Base-by-base conservation (phyloP, 75 land plant genomes). In the Larix kaempferi region DNA sequence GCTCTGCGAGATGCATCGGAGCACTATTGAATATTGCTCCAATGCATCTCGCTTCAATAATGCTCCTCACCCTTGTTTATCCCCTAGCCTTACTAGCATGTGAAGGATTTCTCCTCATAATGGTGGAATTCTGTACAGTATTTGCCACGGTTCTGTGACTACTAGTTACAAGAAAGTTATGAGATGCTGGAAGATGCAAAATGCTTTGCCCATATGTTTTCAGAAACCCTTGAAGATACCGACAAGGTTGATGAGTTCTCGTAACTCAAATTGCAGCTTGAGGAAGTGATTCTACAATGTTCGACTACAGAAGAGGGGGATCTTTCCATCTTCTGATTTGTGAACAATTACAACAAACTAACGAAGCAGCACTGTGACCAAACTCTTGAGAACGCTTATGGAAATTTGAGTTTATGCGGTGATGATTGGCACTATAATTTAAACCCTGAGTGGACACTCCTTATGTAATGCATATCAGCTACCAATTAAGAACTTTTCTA, bases 81-180 rank as follows among this genome's bases (percentile, higher is more conserved):
- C 7, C 96, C 94, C 4, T 59, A 80, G 77, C 83, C 96, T 17
- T 92, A 84, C 73, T 82, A 83, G 52, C 80, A 81, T 78, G 93
- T 89, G 62, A 94, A 94, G 81, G 96, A 94, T 67, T 94, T 92
- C 77, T 94, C 96, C 22, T 80, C 84, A 1, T 84, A 92, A 78
- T 92, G 96, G 96, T 94, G 96, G 96, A 79, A 77, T 22, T 89
- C 92, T 14, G 89, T 94, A 22, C 89, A 87, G 61, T 90, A 92
- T 25, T 88, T 92, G 74, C 89, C 96, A 16, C 89, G 87, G 57
- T 93, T 93, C 78, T 88, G 96, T 29, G 96, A 91, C 71, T 91
- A 93, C 74, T 93, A 94, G 96, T 80, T 93, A 77, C 81, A 67
- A 19, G 96, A 93, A 29, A 64, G 90, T 81, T 73, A 54, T 6